Base-by-base conservation (phyloP, 164 flowering plant genomes). In the Berberis vulgaris region DNA sequence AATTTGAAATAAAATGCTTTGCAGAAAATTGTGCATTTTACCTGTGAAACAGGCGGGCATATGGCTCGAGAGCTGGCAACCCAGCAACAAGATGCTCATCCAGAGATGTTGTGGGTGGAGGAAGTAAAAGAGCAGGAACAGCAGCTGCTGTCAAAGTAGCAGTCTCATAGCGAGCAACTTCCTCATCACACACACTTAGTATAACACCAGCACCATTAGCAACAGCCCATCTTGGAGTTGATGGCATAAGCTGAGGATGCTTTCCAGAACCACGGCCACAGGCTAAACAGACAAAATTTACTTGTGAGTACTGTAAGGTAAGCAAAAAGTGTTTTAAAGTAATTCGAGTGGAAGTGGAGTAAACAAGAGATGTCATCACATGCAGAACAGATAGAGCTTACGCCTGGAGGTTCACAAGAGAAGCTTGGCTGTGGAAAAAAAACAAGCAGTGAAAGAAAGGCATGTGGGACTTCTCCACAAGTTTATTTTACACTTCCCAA, bases 181-280 rank as follows among this genome's bases (percentile, higher is more conserved):
- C 98, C 49, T 93, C 96, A 71, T 92, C 96, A 73, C 98, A 92
- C 6, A 92, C 98, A 73, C 96, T 92, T 61, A 92, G 72, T 67
- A 92, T 92, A 59, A 92, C 98, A 74, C 93, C 98, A 72, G 98
- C 98, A 59, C 98, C 98, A 82, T 92, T 89, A 43, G 98, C 98
- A 72, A 92, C 95, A 61, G 98, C 98, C 98, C 98, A 92, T 63
- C 98, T 83, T 64, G 98, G 96, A 63, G 95, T 92, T 72, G 98
- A 89, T 62, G 91, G 98, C 79, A 92, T 77, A 57, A 88, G 87
- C 77, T 93, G 98, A 38, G 98, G 98, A 82, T 93, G 98, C 76
- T 93, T 93, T 62, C 98, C 98, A 74, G 97, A 88, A 72, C 96
- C 96, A 70, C 90, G 91, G 61, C 82, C 80, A 79, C 82, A 77